These are phyloP conservation scores for Zychaea mexicana DNA, from an alignment of 371 early-diverging fungal species.

Conservation along the genomic window DNA sequence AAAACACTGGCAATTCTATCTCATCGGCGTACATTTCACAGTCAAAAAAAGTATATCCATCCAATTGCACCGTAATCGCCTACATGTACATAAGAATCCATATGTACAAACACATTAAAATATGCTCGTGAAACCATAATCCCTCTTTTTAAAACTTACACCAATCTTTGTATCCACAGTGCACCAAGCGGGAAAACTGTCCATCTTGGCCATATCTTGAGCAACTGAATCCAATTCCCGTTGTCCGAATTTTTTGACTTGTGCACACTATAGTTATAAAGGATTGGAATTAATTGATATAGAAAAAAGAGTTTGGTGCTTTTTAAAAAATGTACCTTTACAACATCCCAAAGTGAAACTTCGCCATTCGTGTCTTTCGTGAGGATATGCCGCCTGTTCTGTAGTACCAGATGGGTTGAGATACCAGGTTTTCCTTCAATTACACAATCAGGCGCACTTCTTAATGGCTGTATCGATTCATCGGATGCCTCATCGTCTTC, in stretches of 20 bases:
- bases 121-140: neutral
- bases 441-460: constrained; percentile 36
- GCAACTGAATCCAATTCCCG: constrained; percentile 63
- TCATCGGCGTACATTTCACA: constrained; percentile 87
- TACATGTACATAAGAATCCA: constrained; percentile 14
- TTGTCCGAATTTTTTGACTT: constrained; percentile 61
- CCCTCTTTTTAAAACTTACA: constrained; percentile 31
- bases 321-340: constrained; percentile 48
- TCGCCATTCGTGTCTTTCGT: constrained; percentile 83
- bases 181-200: constrained; percentile 92
- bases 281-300: neutral
- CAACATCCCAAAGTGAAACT: constrained; percentile 90
- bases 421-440: constrained; percentile 68
- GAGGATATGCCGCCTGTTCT: constrained; percentile 86
- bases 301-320: neutral
- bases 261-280: constrained; percentile 59
- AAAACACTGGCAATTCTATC: constrained; percentile 47
- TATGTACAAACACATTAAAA: neutral
- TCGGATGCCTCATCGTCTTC: constrained; percentile 44
- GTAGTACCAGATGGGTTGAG: constrained; percentile 67
- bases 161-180: constrained; percentile 89
- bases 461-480: constrained; percentile 42
- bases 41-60: constrained; percentile 80
- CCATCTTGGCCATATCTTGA: constrained; percentile 66
- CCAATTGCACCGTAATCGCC: constrained; percentile 84